Evolutionary conservation across 129 eudicot species (phyloP), one percentile per base, ranked within the genome.

Genomic region (Chrysanthemum lavandulifolium): DNA sequence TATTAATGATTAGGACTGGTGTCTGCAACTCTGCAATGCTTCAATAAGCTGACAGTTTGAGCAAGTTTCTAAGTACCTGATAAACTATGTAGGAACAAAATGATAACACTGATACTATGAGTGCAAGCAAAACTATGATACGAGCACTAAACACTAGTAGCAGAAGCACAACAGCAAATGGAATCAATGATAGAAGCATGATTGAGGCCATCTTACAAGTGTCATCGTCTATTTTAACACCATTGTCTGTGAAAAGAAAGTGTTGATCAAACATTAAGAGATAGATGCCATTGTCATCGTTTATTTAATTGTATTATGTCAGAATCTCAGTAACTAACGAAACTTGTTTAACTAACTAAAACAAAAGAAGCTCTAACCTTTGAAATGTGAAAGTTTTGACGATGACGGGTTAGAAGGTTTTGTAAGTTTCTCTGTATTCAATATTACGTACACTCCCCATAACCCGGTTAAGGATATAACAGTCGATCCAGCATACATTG

Each of bases 401-500:
- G 68, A 63, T 13, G 51, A 31, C 19, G 2, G 6, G 10, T 13
- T 61, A 31, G 68, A 13, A 31, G 45, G 13, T 68, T 51, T 13
- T 3, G 61, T 8, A 67, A 48, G 58, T 49, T 68, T 52, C 27
- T 68, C 49, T 52, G 29, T 27, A n/a, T 25, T 52, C 10, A 52
- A 5, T 27, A 68, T 25, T 27, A 68, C 61, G 6, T 52, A 23
- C n/a, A 52, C 47, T 68, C 73, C 73, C 73, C 73, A 68, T 21
- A 68, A 50, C n/a, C 61, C 61, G 12, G 73, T 68, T 11, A 68
- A 61, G 11, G 73, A 23, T 25, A 68, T 68, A 13, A 68, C 73
- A 52, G 73, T 68, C 4, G 61, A 68, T 68, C 73, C 73, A 52
- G 61, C 73, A 13, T 68, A 68, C 73, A 68, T 68, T 6, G 61